These are phyloP conservation scores for Leccinum imitatum DNA, from an alignment of 768 basidiomycete species.

Conservation along the genomic window DNA sequence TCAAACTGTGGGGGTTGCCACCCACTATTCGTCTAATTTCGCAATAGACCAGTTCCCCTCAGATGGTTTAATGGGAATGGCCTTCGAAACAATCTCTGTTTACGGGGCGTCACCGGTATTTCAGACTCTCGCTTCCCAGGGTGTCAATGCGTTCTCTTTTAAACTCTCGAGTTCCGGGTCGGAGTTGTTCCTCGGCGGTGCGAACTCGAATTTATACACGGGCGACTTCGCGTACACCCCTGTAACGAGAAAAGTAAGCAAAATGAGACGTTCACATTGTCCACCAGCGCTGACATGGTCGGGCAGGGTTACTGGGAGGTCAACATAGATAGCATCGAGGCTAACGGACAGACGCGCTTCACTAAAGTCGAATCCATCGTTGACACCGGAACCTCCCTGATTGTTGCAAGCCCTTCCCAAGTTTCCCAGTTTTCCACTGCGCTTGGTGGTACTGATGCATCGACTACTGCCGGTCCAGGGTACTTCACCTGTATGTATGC, in stretches of 20 bases:
- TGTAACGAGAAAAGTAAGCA: conserved; percentile 13
- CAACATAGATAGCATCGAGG: conserved; percentile 7
- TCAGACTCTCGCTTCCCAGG: conserved; percentile 40
- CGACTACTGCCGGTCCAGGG: conserved; percentile 21
- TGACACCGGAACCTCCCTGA: conserved; percentile 23
- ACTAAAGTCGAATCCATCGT: conserved; percentile 7
- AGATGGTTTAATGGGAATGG: conserved; percentile 41
- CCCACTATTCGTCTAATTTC: conserved; percentile 5
- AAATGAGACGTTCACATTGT: not conserved
- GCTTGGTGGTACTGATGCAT: conserved; percentile 28
- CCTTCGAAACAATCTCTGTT: conserved; percentile 37
- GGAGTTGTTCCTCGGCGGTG: conserved; percentile 56
- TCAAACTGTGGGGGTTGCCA: conserved; percentile 19
- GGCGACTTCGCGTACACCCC: conserved; percentile 41
- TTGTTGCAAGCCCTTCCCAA: conserved; percentile 2
- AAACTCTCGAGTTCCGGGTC: conserved; percentile 41
- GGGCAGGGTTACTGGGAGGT: conserved; percentile 22
- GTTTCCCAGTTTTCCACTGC: conserved; percentile 22
- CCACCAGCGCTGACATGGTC: not conserved
- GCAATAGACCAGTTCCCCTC: not conserved
- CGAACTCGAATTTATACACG: conserved; percentile 42
- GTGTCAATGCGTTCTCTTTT: conserved; percentile 43
- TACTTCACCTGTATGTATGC: conserved; percentile 30
- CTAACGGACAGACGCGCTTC: not conserved
- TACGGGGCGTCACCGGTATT: conserved; percentile 37